Evolutionary conservation across 495 filamentous ascomycete species (phyloP).

Genomic region (Hamigera avellanea): DNA sequence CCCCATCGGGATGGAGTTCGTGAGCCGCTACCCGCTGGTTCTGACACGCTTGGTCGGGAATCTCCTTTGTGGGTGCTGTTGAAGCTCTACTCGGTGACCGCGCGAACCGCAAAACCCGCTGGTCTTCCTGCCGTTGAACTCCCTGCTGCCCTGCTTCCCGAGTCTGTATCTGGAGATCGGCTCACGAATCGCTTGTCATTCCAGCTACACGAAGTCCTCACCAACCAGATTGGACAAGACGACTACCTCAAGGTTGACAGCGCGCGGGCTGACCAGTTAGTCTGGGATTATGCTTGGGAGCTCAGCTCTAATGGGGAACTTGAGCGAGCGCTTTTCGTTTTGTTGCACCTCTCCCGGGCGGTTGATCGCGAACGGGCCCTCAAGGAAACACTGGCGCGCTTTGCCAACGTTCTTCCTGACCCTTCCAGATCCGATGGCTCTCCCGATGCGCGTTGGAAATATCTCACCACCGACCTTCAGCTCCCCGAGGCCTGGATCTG

Average conservation of each 20-base stretch:
- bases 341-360: constrained; percentile 61
- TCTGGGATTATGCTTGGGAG: constrained; percentile 59
- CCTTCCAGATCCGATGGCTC: constrained; percentile 46
- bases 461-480: constrained; percentile 46
- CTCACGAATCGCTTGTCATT: constrained; percentile 67
- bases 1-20: constrained; percentile 47
- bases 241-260: constrained; percentile 22
- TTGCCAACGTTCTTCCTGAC: constrained; percentile 28
- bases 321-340: constrained; percentile 57
- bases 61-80: constrained; percentile 80
- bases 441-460: constrained; percentile 34
- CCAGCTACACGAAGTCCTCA: constrained; percentile 55
- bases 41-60: constrained; percentile 41
- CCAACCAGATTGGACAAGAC: constrained; percentile 40
- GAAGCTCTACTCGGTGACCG: constrained; percentile 57
- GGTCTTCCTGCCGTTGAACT: constrained; percentile 14
- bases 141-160: constrained; percentile 27
- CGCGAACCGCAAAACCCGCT: constrained; percentile 6
- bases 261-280: constrained; percentile 48
- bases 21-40: constrained; percentile 33
- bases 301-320: constrained; percentile 58
- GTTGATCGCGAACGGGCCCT: constrained; percentile 53
- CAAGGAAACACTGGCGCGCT: constrained; percentile 55
- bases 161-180: constrained; percentile 51
- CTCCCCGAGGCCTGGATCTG: constrained; percentile 71